Conservation (phyloP, 1,284 basidiomycete species). For the Pseudomicrostroma phylloplanum region DNA sequence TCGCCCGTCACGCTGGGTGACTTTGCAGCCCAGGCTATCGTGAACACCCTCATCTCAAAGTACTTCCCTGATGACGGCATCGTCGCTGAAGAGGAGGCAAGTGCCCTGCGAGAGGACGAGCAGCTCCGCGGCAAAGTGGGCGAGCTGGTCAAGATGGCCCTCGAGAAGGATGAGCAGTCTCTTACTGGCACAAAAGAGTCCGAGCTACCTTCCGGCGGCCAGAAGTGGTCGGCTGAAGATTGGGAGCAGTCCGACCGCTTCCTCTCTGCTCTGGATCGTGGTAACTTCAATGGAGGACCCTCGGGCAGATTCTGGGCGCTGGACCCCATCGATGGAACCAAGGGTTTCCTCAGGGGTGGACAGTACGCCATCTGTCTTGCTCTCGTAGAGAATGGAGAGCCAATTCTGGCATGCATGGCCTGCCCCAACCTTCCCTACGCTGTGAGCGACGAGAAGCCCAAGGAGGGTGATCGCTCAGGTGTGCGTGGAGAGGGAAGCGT, state of each 20-base stretch:
- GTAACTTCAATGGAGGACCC: constrained; percentile 70
- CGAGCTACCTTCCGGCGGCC: neutral
- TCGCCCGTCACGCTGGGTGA: constrained; percentile 78
- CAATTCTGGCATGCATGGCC: constrained; percentile 73
- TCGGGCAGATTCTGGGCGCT: constrained; percentile 78
- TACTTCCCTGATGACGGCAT: constrained; percentile 81
- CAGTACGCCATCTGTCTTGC: constrained; percentile 96
- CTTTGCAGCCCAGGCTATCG: constrained; percentile 46
- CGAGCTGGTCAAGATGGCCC: constrained; percentile 63
- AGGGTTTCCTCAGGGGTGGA: constrained; percentile 89
- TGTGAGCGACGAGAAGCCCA: constrained; percentile 52
- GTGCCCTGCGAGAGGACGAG: constrained; percentile 56
- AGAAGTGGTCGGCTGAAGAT: neutral
- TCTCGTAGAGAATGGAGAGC: constrained; percentile 74
- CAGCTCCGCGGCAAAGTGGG: constrained; percentile 66
- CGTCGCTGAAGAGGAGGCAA: constrained; percentile 91
- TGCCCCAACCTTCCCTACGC: constrained; percentile 74
- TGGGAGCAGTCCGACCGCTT: constrained; percentile 47
- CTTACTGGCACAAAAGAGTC: neutral
- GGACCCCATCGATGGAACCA: constrained; percentile 86
- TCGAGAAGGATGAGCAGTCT: constrained; percentile 52
- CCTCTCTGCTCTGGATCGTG: constrained; percentile 77
- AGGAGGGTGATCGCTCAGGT: constrained; percentile 40
- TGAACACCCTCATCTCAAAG: constrained; percentile 38
- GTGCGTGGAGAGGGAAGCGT: constrained; percentile 31